Base-by-base conservation (phyloP, 306 rosid species). In the Lathyrus oleraceus region DNA sequence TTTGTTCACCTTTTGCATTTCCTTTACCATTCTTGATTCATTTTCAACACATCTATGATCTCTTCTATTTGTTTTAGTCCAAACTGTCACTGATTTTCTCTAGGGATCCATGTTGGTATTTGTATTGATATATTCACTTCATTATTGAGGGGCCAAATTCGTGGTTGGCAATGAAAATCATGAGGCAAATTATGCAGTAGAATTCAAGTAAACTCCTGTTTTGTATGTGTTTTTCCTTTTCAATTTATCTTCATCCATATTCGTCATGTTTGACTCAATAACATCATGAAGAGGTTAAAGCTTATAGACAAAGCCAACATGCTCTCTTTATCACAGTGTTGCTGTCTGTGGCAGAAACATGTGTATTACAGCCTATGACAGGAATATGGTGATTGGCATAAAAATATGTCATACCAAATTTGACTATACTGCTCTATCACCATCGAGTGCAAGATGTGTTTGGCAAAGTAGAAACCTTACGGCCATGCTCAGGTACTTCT, bases 401-500 rank as follows among this genome's bases (percentile, higher is more conserved):
- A 10, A 10, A 53, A 20, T 52, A 8, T 11, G 14, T 13, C 14
- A 10, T 20, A 8, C 9, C 38, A 52, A 52, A 52, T 52, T 52
- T 52, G 59, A 10, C 59, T 11, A 13, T 9, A 54, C 15, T 10
- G 15, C 61, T 20, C 10, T 12, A 10, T 54, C 35, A 23, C n/a
- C 61, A 21, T 4, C 4, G 58, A 60, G 78, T 38, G 79, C 75
- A 77, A 72, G 77, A 71, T 70, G 87, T 53, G 65, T 1, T 80
- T 92, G 83, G 57, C 82, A 83, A 83, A 77, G 81, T 8, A 63
- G 81, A 78, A 32, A 6, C 1, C 20, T 61, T 75, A 88, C 45
- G 88, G 95, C 77, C 95, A 95, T 57, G 83, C 89, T 70, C 96
- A 88, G 97, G 99, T 91, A 76, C 62, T 66, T 62, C 42, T 25